Evolutionary conservation across 371 early-diverging fungal genomes (phyloP), one percentile per base, ranked within the genome.

Genomic region (Synchytrium microbalum): DNA sequence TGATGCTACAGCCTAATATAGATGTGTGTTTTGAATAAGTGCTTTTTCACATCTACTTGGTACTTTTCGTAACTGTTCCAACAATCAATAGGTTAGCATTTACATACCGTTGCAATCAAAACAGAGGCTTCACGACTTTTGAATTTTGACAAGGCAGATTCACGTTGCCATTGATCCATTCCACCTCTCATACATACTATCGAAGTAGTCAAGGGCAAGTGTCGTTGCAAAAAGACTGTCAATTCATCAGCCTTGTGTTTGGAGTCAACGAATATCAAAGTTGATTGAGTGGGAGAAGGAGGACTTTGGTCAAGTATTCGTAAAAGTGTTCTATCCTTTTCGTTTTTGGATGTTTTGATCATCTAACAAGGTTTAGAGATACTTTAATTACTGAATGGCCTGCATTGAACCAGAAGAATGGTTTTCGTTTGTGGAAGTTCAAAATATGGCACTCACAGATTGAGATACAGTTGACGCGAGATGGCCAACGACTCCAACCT

Each of bases 1-100:
- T 62, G 74, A 72, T 31, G 76, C 75, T 24, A 72, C 61, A 57
- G 53, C 27, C 59, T 38, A n/a, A n/a, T n/a, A n/a, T n/a, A n/a
- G n/a, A n/a, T n/a, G n/a, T n/a, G n/a, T n/a, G n/a, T n/a, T n/a
- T n/a, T n/a, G n/a, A n/a, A n/a, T n/a, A n/a, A n/a, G n/a, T n/a
- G n/a, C n/a, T n/a, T n/a, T n/a, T n/a, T n/a, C n/a, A n/a, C n/a
- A 38, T 38, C 5, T 38, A 10, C 19, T 38, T 38, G 5, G 19
- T 38, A 38, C 5, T 10, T 38, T 10, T 10, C 46, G 46, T 10
- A 38, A 38, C 19, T 19, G 46, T 38, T 38, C 10, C 5, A 38
- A 38, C 5, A 19, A 19, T 19, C 46, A 5, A 38, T 38, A 19
- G 46, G 5, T 38, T 38, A 38, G 46, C 46, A 19, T 5, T 19